These are phyloP conservation scores for Fragaria ananassa DNA, from an alignment of 306 rosid genomes.

Conservation along the genomic window DNA sequence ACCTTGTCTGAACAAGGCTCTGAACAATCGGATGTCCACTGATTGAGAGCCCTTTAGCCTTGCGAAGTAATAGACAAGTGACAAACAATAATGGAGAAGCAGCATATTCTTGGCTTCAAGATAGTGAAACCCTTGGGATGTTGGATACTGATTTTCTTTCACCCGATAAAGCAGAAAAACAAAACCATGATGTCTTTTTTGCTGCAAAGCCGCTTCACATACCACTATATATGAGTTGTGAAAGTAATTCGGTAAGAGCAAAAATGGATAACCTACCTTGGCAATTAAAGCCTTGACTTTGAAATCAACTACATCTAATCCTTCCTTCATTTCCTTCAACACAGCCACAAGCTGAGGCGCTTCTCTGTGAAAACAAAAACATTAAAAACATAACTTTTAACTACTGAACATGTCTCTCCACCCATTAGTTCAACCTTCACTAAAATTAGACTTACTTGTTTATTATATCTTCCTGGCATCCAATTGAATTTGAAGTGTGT, in stretches of 20 bases:
- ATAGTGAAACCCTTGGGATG: no score
- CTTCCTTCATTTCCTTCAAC: slow-evolving; percentile 84
- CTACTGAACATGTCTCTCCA: not conserved
- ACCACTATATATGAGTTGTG: not conserved
- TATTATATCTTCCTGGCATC: not conserved
- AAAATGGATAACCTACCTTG: slow-evolving; percentile 40
- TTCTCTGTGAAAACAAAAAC: slow-evolving; percentile 41
- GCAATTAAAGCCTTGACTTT: slow-evolving; percentile 69
- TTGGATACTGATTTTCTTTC: no score
- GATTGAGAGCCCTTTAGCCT: no score
- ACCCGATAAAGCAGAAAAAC: no score
- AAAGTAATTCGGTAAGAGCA: not conserved
- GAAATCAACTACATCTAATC: slow-evolving; percentile 51
- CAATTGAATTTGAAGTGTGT: no score
- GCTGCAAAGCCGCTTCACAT: not conserved
- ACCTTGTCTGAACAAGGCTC: no score
- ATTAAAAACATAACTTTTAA: not conserved
- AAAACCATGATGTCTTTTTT: no score
- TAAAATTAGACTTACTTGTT: not conserved
- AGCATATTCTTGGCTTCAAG: no score
- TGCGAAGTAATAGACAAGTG: no score
- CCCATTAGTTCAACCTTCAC: not conserved
- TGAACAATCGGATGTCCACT: no score
- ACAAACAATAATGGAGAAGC: no score
- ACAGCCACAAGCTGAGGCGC: slow-evolving; percentile 52